Evolutionary conservation across 768 basidiomycete species (phyloP), one percentile per base, ranked within the genome.

Genomic region (Coprinellus micaceus): DNA sequence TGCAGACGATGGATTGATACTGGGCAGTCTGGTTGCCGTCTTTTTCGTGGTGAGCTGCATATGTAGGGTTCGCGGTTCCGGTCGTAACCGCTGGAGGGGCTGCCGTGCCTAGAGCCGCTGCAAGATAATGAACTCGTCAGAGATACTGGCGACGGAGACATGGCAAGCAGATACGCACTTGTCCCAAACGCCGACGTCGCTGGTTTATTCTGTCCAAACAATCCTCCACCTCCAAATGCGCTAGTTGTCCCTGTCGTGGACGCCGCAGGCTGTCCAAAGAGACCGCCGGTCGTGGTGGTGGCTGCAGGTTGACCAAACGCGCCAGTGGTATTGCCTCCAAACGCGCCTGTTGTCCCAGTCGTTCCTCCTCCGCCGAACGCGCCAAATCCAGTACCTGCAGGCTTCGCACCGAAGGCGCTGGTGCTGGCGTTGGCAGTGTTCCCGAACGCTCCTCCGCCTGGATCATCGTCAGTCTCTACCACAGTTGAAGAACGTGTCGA

Each of bases 1-100:
- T 91, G 60, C 86, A 86, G 17, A 86, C 81, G 53, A 93, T 92
- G 36, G 85, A 81, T 69, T 95, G 92, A 69, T 88, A 96, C 58
- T 89, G 86, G 40, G 88, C 74, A 4, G 74, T 82, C 12, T 71
- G 56, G 49, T 51, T 74, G 17, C 74, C 61, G 56, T 94, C 92
- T 62, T 91, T 91, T 65, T 94, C 92, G 33, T 52, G 67, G 58
- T 76, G 83, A 4, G 75, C 71, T 43, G 69, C 67, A 65, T 86
- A 94, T 2, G 81, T 69, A 2, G 91, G 86, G 60, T 84, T 83
- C 15, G 82, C 74, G 0, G 89, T 80, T 37, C 93, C 92, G 13
- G 83, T 85, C 1, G 85, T 83, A 5, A 88, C 82, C 12, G 33
- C 50, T 22, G 56, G 50, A 12, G 49, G 50, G 24, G 40, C 53